Conservation (phyloP, 164 flowering plant genomes). For the Aristolochia californica region DNA sequence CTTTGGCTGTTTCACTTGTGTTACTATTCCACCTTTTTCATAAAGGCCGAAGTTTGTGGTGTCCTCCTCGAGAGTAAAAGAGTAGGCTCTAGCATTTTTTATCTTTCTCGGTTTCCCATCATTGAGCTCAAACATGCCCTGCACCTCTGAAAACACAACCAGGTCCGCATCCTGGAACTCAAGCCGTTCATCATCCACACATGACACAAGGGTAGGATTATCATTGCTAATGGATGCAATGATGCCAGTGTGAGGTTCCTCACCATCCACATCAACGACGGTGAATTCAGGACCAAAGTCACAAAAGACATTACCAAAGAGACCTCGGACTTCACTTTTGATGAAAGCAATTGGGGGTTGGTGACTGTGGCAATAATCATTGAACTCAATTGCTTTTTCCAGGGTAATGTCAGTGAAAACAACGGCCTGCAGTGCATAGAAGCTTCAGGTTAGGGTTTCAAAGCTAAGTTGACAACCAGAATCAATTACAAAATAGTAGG, state of each 20-base stretch:
- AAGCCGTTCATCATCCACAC: slow-evolving; percentile 82
- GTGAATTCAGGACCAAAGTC: slow-evolving; percentile 83
- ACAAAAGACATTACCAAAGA: slow-evolving; percentile 74
- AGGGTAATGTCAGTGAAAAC: slow-evolving; percentile 63
- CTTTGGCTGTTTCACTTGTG: slow-evolving; percentile 84
- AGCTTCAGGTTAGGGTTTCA: neutral
- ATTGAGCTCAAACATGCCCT: slow-evolving; percentile 75
- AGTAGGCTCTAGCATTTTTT: slow-evolving; percentile 59
- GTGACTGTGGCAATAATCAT: slow-evolving; percentile 69
- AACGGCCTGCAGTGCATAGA: slow-evolving; percentile 52
- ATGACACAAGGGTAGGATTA: slow-evolving; percentile 64
- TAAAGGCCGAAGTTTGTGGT: slow-evolving; percentile 58
- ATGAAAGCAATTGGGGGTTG: slow-evolving; percentile 81
- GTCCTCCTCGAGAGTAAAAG: slow-evolving; percentile 73
- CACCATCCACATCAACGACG: slow-evolving; percentile 74
- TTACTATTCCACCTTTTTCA: slow-evolving; percentile 77
- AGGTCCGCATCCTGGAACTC: slow-evolving; percentile 91
- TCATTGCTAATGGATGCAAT: slow-evolving; percentile 85
- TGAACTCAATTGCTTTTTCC: slow-evolving; percentile 55
- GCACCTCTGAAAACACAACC: slow-evolving; percentile 79
- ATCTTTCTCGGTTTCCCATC: slow-evolving; percentile 78
- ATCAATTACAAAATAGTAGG: too few species aligned
- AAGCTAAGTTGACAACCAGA: too few species aligned
- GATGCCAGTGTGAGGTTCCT: slow-evolving; percentile 80
- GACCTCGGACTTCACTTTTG: slow-evolving; percentile 75